Base-by-base conservation (phyloP, 2,329 filamentous ascomycete genomes). In the Aspergillus sp. region DNA sequence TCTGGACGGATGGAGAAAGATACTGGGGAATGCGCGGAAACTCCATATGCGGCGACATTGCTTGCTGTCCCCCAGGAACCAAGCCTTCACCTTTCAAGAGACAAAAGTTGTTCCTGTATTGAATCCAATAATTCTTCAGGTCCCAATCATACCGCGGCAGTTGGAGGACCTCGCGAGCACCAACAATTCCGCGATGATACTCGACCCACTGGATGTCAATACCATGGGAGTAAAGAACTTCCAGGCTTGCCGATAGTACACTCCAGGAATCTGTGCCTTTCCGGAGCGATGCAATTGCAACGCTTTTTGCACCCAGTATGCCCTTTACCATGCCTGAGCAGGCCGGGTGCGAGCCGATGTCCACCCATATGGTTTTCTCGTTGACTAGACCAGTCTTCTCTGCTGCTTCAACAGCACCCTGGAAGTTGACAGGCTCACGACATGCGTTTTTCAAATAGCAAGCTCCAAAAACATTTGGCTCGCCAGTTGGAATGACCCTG, bases 321-420 rank as follows among this genome's bases (percentile, higher is more conserved):
- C 86, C 83, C 79, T 89, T 89, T 65, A 91, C 82, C 83, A 91
- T 88, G 61, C 84, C 84, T 48, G 84, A 82, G 73, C 85, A 89
- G 13, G 91, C 85, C 0, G 89, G 88, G 69, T 91, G 87, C 38
- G 89, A 88, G 23, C 90, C 90, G 64, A 92, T 78, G 74, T 92
- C 90, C 57, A 92, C 78, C 84, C 86, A 91, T 30, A 88, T 82
- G 15, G 41, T 50, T 12, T 28, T 19, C 10, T 30, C 45, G 21
- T 43, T 39, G 7, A 32, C 19, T 0, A 57, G 15, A 5, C 28
- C 32, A n/a, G 25, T 47, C 1, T 19, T 3, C 10, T 30, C 36
- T 13, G 47, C 28, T 12, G 47, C 6, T 28, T 41, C 13, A 15
- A 57, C 10, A 32, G 55, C 55, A 6, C 47, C 32, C 17, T 50